Conservation (phyloP, 2,329 filamentous ascomycete species). For the Dothideomycetes sp. region DNA sequence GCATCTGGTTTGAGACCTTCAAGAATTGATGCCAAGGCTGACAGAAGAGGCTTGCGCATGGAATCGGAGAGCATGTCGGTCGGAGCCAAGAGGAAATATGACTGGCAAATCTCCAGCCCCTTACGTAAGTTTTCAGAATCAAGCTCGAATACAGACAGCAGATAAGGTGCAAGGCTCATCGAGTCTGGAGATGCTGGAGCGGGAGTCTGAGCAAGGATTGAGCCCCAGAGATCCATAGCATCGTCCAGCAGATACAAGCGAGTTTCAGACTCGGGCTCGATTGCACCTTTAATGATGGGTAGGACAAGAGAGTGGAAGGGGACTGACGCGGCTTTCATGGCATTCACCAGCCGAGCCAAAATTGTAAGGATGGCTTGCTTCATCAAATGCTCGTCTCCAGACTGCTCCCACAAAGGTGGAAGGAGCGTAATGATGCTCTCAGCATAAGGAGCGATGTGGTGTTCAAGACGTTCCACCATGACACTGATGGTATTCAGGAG, state of each 20-base stretch:
- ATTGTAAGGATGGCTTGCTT: conserved; percentile 88
- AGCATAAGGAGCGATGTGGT: conserved; percentile 55
- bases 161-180: conserved; percentile 29
- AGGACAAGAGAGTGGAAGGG: conserved; percentile 71
- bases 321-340: conserved; percentile 68
- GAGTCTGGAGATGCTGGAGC: conserved; percentile 30
- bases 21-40: conserved; percentile 30
- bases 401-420: conserved; percentile 73
- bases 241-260: conserved; percentile 83
- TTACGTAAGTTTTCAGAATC: conserved; percentile 37
- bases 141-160: conserved; percentile 37
- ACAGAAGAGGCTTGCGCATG: conserved; percentile 28
- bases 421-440: conserved; percentile 74
- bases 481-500: conserved; percentile 77
- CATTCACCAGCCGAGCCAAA: conserved; percentile 71
- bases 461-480: conserved; percentile 71
- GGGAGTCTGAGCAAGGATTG: conserved; percentile 55
- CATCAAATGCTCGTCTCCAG: conserved; percentile 79
- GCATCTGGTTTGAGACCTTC: conserved; percentile 36
- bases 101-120: conserved; percentile 38
- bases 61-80: conserved; percentile 32
- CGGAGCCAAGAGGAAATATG: conserved; percentile 37
- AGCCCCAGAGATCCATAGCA: conserved; percentile 77
- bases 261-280: conserved; percentile 61
- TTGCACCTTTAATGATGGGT: conserved; percentile 70